Evolutionary conservation across 345 rosid species (phyloP).

Genomic region (Schrenkiella parvula): DNA sequence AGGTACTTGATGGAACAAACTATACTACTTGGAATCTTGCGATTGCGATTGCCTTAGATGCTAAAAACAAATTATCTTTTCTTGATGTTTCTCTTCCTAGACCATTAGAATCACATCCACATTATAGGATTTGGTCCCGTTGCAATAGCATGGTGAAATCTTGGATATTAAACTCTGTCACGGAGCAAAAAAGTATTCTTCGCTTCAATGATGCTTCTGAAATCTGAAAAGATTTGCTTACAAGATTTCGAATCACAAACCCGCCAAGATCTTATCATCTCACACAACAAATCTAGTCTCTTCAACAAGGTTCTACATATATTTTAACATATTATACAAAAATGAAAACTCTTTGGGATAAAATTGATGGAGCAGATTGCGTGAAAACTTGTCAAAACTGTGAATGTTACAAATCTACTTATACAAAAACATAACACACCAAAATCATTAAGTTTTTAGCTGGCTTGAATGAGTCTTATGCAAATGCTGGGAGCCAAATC

Average conservation of each 20-base stretch:
- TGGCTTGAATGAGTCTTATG: not conserved
- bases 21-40: not conserved
- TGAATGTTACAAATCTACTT: not conserved
- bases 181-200: not conserved
- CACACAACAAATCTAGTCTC: not conserved
- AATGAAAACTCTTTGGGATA: not conserved
- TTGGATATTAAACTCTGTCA: not conserved
- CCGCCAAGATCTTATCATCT: not conserved
- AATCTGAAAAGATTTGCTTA: not conserved
- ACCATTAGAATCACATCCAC: not conserved
- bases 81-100: not conserved
- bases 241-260: not conserved
- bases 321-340: not conserved
- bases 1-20: not conserved
- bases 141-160: not conserved
- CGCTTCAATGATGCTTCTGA: not conserved
- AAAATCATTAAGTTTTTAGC: not conserved
- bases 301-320: not conserved
- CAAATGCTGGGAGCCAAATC: no score
- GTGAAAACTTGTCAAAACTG: no score
- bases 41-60: not conserved
- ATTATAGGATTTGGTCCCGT: not conserved
- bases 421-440: not conserved
- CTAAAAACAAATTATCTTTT: no score
- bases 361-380: not conserved